phyloP scores from a whole-genome alignment of 2,329 filamentous ascomycete species.

The Aspergillus ochraceus region DNA sequence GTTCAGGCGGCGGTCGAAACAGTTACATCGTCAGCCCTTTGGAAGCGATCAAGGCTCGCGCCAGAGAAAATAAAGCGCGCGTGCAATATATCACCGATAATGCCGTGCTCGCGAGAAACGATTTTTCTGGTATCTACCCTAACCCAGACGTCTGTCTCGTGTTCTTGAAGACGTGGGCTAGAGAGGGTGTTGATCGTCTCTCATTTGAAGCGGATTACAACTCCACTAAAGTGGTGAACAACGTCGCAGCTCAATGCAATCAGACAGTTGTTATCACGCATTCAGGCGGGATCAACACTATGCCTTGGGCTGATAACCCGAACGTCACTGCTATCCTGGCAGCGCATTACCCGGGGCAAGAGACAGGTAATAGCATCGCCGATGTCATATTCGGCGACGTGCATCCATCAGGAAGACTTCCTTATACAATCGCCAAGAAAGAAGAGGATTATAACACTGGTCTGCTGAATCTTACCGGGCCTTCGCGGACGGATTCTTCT shows the following conservation, averaged over 20 bases:
- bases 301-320: constrained; percentile 64
- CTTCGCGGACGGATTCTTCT: neutral
- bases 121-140: constrained; percentile 21
- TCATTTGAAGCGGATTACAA: constrained; percentile 68
- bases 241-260: constrained; percentile 68
- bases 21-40: neutral
- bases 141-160: constrained; percentile 59
- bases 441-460: constrained; percentile 58
- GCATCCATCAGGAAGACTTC: constrained; percentile 73
- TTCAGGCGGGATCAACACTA: constrained; percentile 68
- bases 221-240: constrained; percentile 80
- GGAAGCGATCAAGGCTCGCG: neutral
- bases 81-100: constrained; percentile 26
- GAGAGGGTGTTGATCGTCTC: constrained; percentile 71
- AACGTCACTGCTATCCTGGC: constrained; percentile 84
- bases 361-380: constrained; percentile 75
- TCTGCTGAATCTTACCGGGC: neutral
- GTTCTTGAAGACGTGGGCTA: constrained; percentile 79
- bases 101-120: constrained; percentile 10
- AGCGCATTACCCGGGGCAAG: constrained; percentile 79
- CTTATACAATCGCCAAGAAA: constrained; percentile 75
- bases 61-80: neutral
- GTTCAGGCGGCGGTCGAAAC: neutral
- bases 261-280: constrained; percentile 89
- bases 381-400: constrained; percentile 82